Evolutionary conservation across 2,329 filamentous ascomycete genomes (phyloP).

Genomic region (Alternaria infectoria): DNA sequence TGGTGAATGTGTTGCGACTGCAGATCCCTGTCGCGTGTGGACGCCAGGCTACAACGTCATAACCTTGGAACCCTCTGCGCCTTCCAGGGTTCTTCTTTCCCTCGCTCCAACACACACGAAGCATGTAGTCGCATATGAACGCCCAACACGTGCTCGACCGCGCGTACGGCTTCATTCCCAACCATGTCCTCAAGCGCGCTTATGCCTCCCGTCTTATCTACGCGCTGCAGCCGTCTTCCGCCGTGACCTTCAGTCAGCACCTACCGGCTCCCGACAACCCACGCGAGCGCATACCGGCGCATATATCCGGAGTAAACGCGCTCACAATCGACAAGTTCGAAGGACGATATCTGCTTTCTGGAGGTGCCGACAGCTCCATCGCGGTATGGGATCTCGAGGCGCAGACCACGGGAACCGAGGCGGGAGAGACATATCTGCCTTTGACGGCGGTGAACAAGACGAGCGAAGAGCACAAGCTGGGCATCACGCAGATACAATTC

Average conservation of each 20-base stretch:
- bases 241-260: slow-evolving; percentile 73
- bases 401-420: slow-evolving; percentile 19
- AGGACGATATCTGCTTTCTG: slow-evolving; percentile 79
- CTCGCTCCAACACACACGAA: slow-evolving; percentile 23
- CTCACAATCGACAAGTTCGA: slow-evolving; percentile 83
- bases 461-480: slow-evolving; percentile 64
- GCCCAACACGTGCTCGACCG: slow-evolving; percentile 73
- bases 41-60: slow-evolving; percentile 24
- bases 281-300: slow-evolving; percentile 62
- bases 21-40: slow-evolving; percentile 1
- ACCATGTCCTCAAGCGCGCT: slow-evolving; percentile 68
- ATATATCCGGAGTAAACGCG: slow-evolving; percentile 79
- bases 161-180: slow-evolving; percentile 68
- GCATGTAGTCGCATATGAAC: slow-evolving; percentile 49
- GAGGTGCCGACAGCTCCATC: slow-evolving; percentile 83
- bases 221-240: slow-evolving; percentile 68
- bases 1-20: slow-evolving; percentile 1
- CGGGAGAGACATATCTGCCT: slow-evolving; percentile 30
- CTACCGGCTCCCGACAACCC: slow-evolving; percentile 49
- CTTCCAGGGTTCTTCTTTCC: background rate
- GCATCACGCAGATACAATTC: slow-evolving; percentile 77
- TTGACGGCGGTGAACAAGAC: slow-evolving; percentile 37
- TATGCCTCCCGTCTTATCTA: slow-evolving; percentile 71
- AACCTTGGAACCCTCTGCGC: background rate
- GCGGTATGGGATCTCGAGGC: slow-evolving; percentile 84